These are phyloP conservation scores for Fraxinus floribunda DNA, from an alignment of 305 asterid genomes.

Conservation along the genomic window DNA sequence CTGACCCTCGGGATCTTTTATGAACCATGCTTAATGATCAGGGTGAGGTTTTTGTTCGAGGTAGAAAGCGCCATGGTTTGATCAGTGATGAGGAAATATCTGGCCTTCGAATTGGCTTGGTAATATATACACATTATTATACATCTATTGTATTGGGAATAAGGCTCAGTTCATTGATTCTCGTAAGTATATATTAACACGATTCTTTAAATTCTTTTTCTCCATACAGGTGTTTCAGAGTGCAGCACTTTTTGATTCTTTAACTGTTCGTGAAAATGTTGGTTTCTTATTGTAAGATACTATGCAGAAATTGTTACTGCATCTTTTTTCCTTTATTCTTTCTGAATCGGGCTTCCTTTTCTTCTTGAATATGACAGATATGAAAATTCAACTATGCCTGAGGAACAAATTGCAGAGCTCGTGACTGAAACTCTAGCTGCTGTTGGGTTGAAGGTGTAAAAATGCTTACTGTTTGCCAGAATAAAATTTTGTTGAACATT, in stretches of 20 bases:
- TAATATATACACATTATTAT: slow-evolving; percentile 39
- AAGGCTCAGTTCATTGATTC: background rate
- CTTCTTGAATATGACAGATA: slow-evolving; percentile 44
- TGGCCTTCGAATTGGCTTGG: slow-evolving; percentile 98
- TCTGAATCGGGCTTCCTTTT: slow-evolving; percentile 6
- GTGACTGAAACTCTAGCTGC: slow-evolving; percentile 95
- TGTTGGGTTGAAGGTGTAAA: slow-evolving; percentile 90
- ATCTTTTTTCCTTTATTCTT: background rate
- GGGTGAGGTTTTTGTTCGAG: slow-evolving; percentile 95
- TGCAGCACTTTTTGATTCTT: slow-evolving; percentile 97
- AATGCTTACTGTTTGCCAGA: background rate
- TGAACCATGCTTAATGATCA: slow-evolving; percentile 34
- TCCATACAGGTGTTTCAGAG: slow-evolving; percentile 91
- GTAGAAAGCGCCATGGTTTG: slow-evolving; percentile 77
- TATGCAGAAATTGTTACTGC: slow-evolving; percentile 12
- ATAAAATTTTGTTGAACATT: background rate
- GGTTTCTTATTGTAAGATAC: slow-evolving; percentile 90
- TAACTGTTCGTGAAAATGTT: slow-evolving; percentile 93
- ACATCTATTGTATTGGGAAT: background rate
- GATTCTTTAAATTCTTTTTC: slow-evolving; percentile 25
- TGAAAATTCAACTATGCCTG: slow-evolving; percentile 87
- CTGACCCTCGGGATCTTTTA: slow-evolving; percentile 17
- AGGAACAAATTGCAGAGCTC: slow-evolving; percentile 72
- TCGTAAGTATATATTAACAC: background rate
- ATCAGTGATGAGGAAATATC: slow-evolving; percentile 93